Evolutionary conservation across 2,329 filamentous ascomycete genomes (phyloP).

Genomic region (Hortaea werneckii): DNA sequence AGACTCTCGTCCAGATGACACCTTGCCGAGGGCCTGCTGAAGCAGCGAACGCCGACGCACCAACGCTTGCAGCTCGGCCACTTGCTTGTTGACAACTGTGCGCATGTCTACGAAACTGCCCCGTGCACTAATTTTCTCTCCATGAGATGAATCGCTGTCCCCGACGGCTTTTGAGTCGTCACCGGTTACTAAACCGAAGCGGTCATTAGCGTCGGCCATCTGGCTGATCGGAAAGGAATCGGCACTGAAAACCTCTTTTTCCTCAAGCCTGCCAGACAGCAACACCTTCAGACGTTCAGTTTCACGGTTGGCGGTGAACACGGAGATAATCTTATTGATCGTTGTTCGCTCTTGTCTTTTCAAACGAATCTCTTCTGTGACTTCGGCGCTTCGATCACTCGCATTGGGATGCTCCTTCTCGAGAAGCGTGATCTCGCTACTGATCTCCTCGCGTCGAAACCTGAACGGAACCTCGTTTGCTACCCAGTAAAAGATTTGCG

Average conservation of each 20-base stretch:
- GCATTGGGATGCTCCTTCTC: background rate
- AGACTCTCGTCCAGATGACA: background rate
- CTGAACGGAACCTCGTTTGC: background rate
- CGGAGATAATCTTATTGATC: background rate
- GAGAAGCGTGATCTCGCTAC: background rate
- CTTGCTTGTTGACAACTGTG: background rate
- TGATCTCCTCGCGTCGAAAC: background rate
- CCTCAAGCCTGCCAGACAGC: constrained; percentile 1
- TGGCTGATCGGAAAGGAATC: background rate
- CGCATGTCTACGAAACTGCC: background rate
- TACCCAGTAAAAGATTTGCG: background rate
- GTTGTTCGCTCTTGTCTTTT: background rate
- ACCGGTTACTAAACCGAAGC: background rate
- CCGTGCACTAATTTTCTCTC: background rate
- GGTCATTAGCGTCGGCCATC: background rate
- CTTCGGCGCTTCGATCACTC: too few relatives aligned
- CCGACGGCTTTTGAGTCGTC: background rate
- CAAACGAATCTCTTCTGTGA: too few relatives aligned
- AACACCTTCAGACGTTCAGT: constrained; percentile 1
- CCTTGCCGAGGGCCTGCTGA: constrained; percentile 1
- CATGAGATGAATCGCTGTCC: background rate
- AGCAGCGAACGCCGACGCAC: constrained; percentile 2
- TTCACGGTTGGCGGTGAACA: background rate
- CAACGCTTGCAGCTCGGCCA: background rate
- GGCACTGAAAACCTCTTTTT: constrained; percentile 1